A percentile compares a stretch with the other conserved stretches of the same genome.
Conservation (phyloP, 352 stramenopile species). For the Globisporangium iwayamae region DNA sequence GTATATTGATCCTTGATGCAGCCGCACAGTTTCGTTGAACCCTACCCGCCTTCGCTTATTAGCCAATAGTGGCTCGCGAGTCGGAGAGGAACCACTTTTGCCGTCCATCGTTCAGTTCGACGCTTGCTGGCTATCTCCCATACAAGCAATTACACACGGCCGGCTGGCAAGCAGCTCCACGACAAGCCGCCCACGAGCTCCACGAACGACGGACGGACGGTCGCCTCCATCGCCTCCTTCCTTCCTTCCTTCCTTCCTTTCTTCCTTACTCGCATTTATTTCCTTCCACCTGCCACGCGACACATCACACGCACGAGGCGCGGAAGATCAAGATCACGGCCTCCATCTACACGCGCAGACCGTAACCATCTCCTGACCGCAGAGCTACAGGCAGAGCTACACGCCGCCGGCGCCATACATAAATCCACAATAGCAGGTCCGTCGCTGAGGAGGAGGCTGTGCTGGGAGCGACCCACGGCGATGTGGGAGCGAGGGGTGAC, state of each 20-base stretch:
- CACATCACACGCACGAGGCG: background rate
- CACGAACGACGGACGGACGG: background rate
- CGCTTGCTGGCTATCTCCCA: constrained; percentile 10
- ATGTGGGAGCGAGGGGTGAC: constrained; percentile 14
- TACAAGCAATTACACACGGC: constrained; percentile 4
- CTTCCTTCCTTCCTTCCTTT: background rate
- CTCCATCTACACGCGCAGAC: background rate
- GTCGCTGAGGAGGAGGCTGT: background rate
- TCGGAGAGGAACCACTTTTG: constrained; percentile 7
- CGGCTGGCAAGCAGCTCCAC: background rate
- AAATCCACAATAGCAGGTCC: constrained; percentile 1
- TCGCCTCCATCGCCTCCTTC: background rate
- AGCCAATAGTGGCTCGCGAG: background rate
- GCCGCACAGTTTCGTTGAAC: background rate
- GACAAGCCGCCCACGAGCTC: background rate
- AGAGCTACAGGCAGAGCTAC: background rate
- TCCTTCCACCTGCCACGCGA: background rate
- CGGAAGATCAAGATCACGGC: background rate
- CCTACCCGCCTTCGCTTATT: background rate
- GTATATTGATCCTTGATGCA: background rate
- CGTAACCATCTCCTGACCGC: background rate
- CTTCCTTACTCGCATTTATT: constrained; percentile 1
- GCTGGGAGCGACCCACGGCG: constrained; percentile 4
- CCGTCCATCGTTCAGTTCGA: background rate
- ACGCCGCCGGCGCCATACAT: background rate